These are phyloP conservation scores for Quercus dentata DNA, from an alignment of 306 rosid species.

Conservation along the genomic window DNA sequence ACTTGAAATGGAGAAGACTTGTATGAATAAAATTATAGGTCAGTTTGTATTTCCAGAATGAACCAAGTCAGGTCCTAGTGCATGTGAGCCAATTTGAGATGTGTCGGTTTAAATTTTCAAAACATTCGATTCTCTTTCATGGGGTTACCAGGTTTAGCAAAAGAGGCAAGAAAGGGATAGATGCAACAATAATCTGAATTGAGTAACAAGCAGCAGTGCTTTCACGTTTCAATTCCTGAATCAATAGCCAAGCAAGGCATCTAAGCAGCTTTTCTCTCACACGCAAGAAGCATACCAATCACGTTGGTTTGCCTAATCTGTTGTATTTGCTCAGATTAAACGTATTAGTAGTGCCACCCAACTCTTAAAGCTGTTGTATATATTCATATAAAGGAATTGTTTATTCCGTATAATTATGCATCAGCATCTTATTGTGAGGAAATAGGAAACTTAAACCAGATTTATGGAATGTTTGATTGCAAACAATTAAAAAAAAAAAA, in stretches of 20 bases:
- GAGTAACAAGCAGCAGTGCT: neutral
- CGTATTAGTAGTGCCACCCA: no score
- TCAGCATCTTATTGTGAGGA: no score
- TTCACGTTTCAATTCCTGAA: neutral
- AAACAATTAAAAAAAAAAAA: no score
- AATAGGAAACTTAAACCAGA: no score
- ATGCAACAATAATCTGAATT: neutral
- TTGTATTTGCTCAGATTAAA: neutral
- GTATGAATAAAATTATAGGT: no score
- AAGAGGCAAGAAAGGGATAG: constrained; percentile 23
- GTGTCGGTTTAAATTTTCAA: neutral
- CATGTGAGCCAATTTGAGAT: neutral
- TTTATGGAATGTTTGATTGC: no score
- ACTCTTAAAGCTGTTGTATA: no score
- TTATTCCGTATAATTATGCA: no score
- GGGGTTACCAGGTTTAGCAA: neutral
- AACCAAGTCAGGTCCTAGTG: no score
- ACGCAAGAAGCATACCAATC: neutral
- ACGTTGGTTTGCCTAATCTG: neutral
- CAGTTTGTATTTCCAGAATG: no score
- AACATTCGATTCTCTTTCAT: neutral
- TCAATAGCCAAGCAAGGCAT: constrained; percentile 18
- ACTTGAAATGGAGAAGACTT: no score
- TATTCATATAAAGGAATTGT: no score
- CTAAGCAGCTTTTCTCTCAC: neutral